Conservation (phyloP, 148 eudicot species). For the Vaccinium vitisidaea region DNA sequence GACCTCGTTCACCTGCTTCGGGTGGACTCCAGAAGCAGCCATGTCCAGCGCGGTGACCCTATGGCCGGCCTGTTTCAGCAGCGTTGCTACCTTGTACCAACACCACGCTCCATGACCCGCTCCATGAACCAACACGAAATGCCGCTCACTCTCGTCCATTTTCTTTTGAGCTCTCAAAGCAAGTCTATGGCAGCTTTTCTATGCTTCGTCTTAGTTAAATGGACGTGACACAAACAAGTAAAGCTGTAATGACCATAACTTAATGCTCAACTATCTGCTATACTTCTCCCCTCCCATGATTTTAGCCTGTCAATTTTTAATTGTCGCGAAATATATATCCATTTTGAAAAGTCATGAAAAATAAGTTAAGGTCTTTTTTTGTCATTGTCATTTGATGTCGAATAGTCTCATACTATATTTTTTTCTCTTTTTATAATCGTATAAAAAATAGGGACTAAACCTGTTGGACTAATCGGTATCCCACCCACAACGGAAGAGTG, state of each 20-base stretch:
- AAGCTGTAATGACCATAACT: background rate
- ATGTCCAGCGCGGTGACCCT: constrained; percentile 33
- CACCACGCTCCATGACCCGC: constrained; percentile 51
- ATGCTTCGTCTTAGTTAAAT: background rate
- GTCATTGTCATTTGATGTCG: too few relatives aligned
- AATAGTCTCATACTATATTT: too few relatives aligned
- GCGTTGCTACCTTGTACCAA: constrained; percentile 38
- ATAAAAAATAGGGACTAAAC: too few relatives aligned
- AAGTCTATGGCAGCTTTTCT: background rate
- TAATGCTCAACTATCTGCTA: too few relatives aligned
- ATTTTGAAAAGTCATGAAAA: too few relatives aligned
- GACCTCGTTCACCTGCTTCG: constrained; percentile 20
- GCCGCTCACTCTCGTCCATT: constrained; percentile 16
- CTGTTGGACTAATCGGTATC: too few relatives aligned
- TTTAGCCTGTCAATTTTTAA: too few relatives aligned
- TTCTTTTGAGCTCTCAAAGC: background rate
- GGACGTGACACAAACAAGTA: background rate
- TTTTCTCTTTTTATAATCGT: too few relatives aligned
- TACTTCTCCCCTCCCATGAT: too few relatives aligned
- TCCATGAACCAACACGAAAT: constrained; percentile 47
- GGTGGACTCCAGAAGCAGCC: constrained; percentile 32
- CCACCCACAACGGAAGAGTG: too few relatives aligned
- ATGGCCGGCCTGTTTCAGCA: constrained; percentile 31
- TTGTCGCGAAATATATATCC: too few relatives aligned
- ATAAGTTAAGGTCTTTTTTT: too few relatives aligned